Evolutionary conservation across 2,329 filamentous ascomycete species (phyloP), one percentile per base, ranked within the genome.

Genomic region (Huntiella savannae): DNA sequence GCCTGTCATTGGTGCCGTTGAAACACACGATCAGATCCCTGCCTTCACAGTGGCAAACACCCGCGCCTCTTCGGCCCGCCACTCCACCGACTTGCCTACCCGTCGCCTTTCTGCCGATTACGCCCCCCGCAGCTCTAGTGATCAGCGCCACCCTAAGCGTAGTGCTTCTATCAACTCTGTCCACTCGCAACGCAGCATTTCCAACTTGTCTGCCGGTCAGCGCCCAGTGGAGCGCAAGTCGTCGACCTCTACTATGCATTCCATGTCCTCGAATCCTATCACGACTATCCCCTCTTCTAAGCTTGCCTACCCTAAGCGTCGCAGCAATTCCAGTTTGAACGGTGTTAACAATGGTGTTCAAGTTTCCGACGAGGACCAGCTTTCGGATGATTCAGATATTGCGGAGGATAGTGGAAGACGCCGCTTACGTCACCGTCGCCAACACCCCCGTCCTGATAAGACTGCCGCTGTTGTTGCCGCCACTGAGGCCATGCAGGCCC

Each of bases 401-500:
- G 47, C 19, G 17, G 19, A 39, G 17, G 47, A 49, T 33, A 33
- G 15, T 15, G 28, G 40, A 16, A 28, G 40, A 17, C 47, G 42
- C 33, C 47, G 34, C 34, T 17, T 16, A 3, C n/a, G 22, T 3
- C 34, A 43, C 5, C 33, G 43, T 10, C 43, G 43, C 17, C 40
- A 43, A 12, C 32, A 39, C 17, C 28, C 35, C 3, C 34, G 36
- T 8, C 35, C 43, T 4, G 43, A 45, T 32, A 45, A 45, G 43
- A 35, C 32, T 33, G 43, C 47, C 7, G 38, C 43, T 38, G 39
- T 40, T 12, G 39, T 40, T 17, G 44, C 48, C 16, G 48, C 48
- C 3, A 46, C 48, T 8, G 48, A 49, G 15, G 45, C 43, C 15
- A 46, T 49, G 40, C 47, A 49, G 10, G 39, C 43, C 7, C 39